Evolutionary conservation across 1,284 basidiomycete species (phyloP).

Genomic region (Irpex sp.): DNA sequence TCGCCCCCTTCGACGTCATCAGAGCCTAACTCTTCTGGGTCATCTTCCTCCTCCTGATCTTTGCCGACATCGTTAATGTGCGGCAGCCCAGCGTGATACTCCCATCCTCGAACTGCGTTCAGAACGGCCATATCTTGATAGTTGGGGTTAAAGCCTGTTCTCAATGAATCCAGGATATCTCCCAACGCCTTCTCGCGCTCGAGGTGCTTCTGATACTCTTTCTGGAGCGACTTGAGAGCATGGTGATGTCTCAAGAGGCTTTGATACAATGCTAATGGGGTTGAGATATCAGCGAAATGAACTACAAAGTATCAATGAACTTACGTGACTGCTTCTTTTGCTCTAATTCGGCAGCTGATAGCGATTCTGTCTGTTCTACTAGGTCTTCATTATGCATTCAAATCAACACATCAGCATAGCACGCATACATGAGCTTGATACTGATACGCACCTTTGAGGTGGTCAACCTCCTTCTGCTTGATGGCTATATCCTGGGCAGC

Average conservation of each 20-base stretch:
- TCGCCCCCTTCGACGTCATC: conserved; percentile 13
- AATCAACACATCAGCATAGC: background rate
- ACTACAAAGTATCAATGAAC: conserved; percentile 33
- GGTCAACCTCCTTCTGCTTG: conserved; percentile 67
- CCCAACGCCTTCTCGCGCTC: conserved; percentile 76
- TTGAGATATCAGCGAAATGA: background rate
- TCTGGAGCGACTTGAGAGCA: conserved; percentile 74
- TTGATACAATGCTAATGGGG: conserved; percentile 67
- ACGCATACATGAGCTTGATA: background rate
- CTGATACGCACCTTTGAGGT: conserved; percentile 52
- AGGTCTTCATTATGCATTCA: conserved; percentile 43
- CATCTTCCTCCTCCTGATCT: conserved; percentile 31
- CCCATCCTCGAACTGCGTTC: conserved; percentile 93
- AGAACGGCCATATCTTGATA: conserved; percentile 99
- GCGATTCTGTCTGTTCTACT: conserved; percentile 64
- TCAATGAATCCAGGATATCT: conserved; percentile 81
- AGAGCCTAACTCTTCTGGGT: conserved; percentile 18
- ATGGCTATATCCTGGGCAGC: conserved; percentile 56
- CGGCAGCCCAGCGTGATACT: conserved; percentile 70
- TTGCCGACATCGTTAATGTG: conserved; percentile 61
- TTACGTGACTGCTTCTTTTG: conserved; percentile 83
- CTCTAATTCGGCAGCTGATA: conserved; percentile 73
- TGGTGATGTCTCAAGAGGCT: conserved; percentile 72
- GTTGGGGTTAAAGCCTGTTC: conserved; percentile 93
- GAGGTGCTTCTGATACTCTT: conserved; percentile 68